These are phyloP conservation scores for Sugiyamaella boreocaroliniensis DNA, from an alignment of 805 yeast genomes.

Conservation along the genomic window DNA sequence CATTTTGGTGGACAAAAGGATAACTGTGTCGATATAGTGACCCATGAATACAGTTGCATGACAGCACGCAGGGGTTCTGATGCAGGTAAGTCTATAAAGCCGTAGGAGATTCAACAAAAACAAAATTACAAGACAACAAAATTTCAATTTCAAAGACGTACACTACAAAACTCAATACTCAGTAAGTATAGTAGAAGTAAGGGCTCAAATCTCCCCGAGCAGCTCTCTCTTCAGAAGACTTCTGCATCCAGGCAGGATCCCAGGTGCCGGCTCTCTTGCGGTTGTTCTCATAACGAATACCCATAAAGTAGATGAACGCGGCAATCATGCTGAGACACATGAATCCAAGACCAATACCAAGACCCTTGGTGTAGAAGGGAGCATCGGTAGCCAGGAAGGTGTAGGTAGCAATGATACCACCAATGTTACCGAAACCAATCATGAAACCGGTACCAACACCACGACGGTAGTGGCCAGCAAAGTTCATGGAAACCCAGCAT, in stretches of 20 bases:
- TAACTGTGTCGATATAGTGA: too few relatives aligned
- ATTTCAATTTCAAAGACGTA: too few relatives aligned
- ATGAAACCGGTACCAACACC: slow-evolving; percentile 54
- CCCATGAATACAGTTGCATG: too few relatives aligned
- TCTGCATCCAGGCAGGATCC: slow-evolving; percentile 20
- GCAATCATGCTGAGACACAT: slow-evolving; percentile 37
- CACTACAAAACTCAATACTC: not conserved
- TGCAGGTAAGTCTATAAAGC: too few relatives aligned
- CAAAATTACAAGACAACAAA: too few relatives aligned
- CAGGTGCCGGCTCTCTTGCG: slow-evolving; percentile 22
- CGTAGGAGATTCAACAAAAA: too few relatives aligned
- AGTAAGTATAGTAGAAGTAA: slow-evolving; percentile 27
- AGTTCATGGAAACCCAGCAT: slow-evolving; percentile 60
- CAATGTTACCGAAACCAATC: slow-evolving; percentile 68
- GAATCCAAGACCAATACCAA: slow-evolving; percentile 45
- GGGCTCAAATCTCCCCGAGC: slow-evolving; percentile 32
- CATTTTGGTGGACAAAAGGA: too few relatives aligned
- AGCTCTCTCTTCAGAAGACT: slow-evolving; percentile 19
- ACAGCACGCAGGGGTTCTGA: too few relatives aligned
- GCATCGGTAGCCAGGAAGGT: slow-evolving; percentile 49
- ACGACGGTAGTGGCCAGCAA: slow-evolving; percentile 56
- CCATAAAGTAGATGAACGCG: slow-evolving; percentile 32
- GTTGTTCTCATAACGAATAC: slow-evolving; percentile 27
- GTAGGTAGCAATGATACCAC: slow-evolving; percentile 60
- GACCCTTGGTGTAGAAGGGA: slow-evolving; percentile 54